Conservation (phyloP, 805 yeast genomes). For the Naumovozyma baii region DNA sequence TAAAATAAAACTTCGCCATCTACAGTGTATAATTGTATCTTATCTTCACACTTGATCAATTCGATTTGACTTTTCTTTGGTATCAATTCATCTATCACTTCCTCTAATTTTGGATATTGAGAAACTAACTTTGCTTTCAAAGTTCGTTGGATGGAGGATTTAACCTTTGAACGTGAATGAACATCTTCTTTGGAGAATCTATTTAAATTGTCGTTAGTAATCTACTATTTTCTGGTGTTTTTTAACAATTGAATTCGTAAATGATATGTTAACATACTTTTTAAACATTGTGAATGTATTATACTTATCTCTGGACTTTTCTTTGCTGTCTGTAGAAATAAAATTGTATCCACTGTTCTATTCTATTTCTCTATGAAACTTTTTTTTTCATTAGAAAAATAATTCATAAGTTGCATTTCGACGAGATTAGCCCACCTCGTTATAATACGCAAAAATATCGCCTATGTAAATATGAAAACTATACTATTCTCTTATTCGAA, state of each 20-base stretch:
- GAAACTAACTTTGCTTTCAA: conserved; percentile 62
- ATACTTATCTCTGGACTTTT: no score
- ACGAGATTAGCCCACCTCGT: no score
- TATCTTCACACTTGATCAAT: conserved; percentile 80
- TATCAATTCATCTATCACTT: conserved; percentile 66
- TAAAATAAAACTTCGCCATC: conserved; percentile 67
- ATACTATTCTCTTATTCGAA: no score
- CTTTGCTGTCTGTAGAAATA: no score
- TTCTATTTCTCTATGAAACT: no score
- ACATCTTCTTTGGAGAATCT: conserved; percentile 77
- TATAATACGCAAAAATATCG: no score
- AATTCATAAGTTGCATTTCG: no score
- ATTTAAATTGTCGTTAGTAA: not conserved
- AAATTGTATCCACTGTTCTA: no score
- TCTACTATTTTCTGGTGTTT: not conserved
- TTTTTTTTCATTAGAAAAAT: no score
- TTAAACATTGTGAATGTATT: not conserved
- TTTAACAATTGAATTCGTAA: not conserved
- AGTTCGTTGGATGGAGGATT: conserved; percentile 90
- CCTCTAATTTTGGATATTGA: conserved; percentile 68
- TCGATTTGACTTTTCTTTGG: conserved; percentile 84
- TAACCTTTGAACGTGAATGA: conserved; percentile 83
- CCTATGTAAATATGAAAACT: no score
- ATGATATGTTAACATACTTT: not conserved
- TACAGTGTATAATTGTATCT: conserved; percentile 64